These are phyloP conservation scores for Tolypocladium ophioglossoides DNA, from an alignment of 2,329 filamentous ascomycete species.

Conservation along the genomic window DNA sequence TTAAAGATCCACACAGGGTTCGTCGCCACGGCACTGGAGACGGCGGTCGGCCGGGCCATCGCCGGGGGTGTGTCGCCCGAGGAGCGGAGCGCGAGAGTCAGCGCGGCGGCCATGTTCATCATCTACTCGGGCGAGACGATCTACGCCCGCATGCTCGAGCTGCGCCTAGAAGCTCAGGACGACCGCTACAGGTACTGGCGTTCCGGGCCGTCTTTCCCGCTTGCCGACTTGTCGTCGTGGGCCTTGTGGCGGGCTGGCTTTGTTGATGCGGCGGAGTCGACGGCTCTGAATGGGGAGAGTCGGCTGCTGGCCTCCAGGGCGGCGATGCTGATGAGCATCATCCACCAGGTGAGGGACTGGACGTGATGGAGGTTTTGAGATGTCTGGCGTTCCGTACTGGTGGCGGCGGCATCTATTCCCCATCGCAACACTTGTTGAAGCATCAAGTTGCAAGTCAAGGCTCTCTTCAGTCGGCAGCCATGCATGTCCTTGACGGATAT, in stretches of 20 bases:
- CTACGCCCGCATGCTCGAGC: not conserved
- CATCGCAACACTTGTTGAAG: too few relatives aligned
- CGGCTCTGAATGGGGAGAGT: not conserved
- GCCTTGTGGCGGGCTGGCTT: not conserved
- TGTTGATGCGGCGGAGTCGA: not conserved
- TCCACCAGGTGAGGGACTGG: not conserved
- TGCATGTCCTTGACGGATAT: too few relatives aligned
- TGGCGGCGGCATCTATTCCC: too few relatives aligned
- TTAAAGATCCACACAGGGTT: not conserved
- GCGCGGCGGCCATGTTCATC: not conserved
- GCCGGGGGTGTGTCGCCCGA: not conserved
- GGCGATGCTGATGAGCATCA: not conserved
- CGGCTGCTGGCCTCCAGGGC: not conserved
- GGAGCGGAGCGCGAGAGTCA: not conserved
- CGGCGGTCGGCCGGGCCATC: not conserved
- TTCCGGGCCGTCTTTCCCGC: not conserved
- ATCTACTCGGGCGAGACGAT: not conserved
- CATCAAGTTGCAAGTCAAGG: not conserved
- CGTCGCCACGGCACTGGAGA: not conserved
- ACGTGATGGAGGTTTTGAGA: not conserved
- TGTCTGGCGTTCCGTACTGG: not conserved
- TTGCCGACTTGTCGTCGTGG: not conserved
- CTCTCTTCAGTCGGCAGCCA: too few relatives aligned
- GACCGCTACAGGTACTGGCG: not conserved
- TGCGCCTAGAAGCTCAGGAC: not conserved